A percentile compares a stretch with the other conserved stretches of the same genome.
phyloP scores from a whole-genome alignment of 2,329 filamentous ascomycete species.

The Colletotrichum plurivorum region DNA sequence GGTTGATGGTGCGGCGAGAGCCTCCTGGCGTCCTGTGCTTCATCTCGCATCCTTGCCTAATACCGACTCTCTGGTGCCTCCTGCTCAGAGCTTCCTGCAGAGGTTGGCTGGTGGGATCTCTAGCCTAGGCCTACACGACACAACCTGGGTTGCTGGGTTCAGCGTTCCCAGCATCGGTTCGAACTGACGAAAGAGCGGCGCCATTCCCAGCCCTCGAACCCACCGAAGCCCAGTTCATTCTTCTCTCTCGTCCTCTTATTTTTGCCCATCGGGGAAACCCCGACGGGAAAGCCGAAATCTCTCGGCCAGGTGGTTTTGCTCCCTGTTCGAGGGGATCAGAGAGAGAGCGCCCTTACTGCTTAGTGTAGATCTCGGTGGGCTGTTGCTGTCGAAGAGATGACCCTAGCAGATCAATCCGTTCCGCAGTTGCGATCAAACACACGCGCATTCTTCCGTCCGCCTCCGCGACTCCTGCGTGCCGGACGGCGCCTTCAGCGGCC shows the following conservation, averaged over 20 bases:
- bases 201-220: neutral
- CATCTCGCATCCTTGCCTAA: conserved; percentile 31
- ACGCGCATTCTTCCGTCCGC: neutral
- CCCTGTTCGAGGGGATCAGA: no score
- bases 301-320: conserved; percentile 12
- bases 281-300: conserved; percentile 6
- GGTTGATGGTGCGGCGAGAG: conserved; percentile 22
- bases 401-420: conserved; percentile 17
- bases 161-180: neutral
- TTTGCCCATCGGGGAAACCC: neutral
- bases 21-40: conserved; percentile 36
- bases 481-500: neutral
- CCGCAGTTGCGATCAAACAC: conserved; percentile 9
- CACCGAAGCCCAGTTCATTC: conserved; percentile 10
- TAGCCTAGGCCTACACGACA: neutral
- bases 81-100: conserved; percentile 16
- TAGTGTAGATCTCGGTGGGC: no score
- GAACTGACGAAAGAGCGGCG: conserved; percentile 10
- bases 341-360: no score
- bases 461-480: neutral
- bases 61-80: conserved; percentile 24
- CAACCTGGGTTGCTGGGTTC: conserved; percentile 13
- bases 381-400: neutral
- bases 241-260: no score
- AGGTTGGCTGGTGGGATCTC: neutral